Evolutionary conservation across 2,329 filamentous ascomycete species (phyloP).

Genomic region (Aspergillus sp.): DNA sequence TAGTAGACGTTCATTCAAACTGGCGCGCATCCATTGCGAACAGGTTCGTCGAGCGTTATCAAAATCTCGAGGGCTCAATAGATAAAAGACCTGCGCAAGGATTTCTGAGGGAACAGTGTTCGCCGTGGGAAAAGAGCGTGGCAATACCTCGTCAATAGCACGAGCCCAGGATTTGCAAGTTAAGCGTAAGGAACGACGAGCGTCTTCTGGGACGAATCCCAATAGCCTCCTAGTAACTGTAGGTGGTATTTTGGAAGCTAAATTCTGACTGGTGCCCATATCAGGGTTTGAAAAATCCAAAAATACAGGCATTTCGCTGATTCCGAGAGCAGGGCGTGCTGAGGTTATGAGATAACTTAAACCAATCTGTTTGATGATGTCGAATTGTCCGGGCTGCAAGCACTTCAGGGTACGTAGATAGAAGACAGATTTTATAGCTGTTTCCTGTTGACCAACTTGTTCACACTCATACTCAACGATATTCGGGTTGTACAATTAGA

Average conservation of each 20-base stretch:
- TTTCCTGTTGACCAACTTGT: background rate
- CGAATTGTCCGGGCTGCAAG: background rate
- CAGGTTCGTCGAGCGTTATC: constrained; percentile 62
- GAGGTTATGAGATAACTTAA: background rate
- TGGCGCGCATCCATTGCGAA: constrained; percentile 59
- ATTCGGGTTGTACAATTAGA: background rate
- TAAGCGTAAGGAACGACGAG: constrained; percentile 27
- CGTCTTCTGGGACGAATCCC: constrained; percentile 8
- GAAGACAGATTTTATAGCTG: background rate
- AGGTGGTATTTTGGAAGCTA: constrained; percentile 1
- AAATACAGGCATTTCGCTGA: background rate
- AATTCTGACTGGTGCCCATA: background rate
- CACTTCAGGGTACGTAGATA: background rate
- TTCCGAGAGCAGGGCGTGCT: background rate
- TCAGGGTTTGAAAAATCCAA: background rate
- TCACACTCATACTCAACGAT: constrained; percentile 1
- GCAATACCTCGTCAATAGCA: constrained; percentile 23
- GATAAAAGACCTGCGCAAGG: constrained; percentile 47
- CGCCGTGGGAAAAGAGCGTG: constrained; percentile 28
- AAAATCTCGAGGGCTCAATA: constrained; percentile 53
- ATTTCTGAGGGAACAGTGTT: constrained; percentile 50
- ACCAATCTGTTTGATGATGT: background rate
- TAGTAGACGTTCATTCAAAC: constrained; percentile 54
- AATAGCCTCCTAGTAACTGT: constrained; percentile 12
- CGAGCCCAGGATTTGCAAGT: constrained; percentile 37